Conservation (phyloP, 805 yeast genomes). For the Monosporozyma yasuniensis region DNA sequence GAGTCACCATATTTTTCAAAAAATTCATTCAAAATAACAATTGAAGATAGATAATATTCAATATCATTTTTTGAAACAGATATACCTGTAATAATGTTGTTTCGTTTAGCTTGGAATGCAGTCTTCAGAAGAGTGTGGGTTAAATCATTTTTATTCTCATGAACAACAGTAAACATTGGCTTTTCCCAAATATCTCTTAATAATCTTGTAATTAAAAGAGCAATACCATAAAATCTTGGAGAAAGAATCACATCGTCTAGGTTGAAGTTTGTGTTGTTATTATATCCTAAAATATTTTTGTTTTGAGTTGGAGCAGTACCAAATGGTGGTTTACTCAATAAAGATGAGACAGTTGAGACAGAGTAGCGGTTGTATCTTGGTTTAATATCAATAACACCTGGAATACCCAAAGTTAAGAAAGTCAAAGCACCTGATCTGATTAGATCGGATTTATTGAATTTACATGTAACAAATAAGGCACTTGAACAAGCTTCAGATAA, state of each 20-base stretch:
- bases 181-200: constrained; percentile 73
- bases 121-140: constrained; percentile 2
- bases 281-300: not conserved
- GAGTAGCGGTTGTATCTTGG: constrained; percentile 32
- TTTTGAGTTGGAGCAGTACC: constrained; percentile 10
- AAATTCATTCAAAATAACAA: constrained; percentile 59
- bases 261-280: constrained; percentile 19
- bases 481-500: constrained; percentile 84
- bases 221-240: constrained; percentile 84
- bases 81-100: constrained; percentile 18
- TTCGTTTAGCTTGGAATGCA: constrained; percentile 4
- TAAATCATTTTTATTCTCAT: constrained; percentile 9
- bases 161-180: constrained; percentile 47
- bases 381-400: constrained; percentile 35
- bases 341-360: constrained; percentile 23
- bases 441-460: constrained; percentile 51
- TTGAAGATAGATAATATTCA: constrained; percentile 63
- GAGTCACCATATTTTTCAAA: constrained; percentile 54
- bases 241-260: constrained; percentile 77
- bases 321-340: constrained; percentile 18
- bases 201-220: constrained; percentile 67
- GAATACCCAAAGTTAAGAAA: constrained; percentile 36
- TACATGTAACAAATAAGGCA: constrained; percentile 75
- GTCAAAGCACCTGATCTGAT: constrained; percentile 37
- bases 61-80: constrained; percentile 36